phyloP scores from a whole-genome alignment of 2,329 filamentous ascomycete species.

The Ceratocystis diversiconidia region DNA sequence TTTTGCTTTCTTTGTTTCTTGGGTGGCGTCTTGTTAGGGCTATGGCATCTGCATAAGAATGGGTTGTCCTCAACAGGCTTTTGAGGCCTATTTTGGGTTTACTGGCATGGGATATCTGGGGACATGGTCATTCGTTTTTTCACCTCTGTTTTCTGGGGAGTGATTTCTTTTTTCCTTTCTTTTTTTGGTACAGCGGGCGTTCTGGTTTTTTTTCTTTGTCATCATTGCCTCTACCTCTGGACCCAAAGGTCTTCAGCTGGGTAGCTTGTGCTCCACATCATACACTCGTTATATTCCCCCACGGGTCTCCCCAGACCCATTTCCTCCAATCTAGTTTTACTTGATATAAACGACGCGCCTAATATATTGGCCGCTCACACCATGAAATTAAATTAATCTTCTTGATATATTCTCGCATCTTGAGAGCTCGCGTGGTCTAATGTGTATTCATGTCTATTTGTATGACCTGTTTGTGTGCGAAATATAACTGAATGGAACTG shows the following conservation, averaged over 20 bases:
- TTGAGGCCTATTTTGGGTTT: not conserved
- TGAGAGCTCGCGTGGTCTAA: not conserved
- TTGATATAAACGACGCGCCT: not conserved
- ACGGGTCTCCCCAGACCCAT: not conserved
- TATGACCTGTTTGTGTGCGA: not conserved
- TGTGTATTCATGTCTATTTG: not conserved
- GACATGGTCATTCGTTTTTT: not conserved
- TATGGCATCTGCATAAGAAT: not conserved
- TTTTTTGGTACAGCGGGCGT: not conserved
- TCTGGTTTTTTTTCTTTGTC: conserved; percentile 3
- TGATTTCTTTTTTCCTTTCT: not conserved
- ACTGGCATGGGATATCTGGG: conserved; percentile 1
- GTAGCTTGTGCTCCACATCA: not conserved
- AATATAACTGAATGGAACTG: no score
- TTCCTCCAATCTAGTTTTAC: not conserved
- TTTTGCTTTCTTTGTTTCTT: conserved; percentile 1
- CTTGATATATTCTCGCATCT: not conserved
- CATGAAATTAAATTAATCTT: not conserved
- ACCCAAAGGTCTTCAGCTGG: not conserved
- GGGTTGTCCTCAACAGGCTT: not conserved
- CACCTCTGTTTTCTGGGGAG: not conserved
- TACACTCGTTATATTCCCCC: not conserved
- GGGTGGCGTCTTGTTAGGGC: conserved; percentile 7
- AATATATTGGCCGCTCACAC: not conserved
- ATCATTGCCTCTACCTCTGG: not conserved